A percentile compares a stretch with the other conserved stretches of the same genome.
phyloP scores from a whole-genome alignment of 129 eudicot species.

The Solidago caesia region DNA sequence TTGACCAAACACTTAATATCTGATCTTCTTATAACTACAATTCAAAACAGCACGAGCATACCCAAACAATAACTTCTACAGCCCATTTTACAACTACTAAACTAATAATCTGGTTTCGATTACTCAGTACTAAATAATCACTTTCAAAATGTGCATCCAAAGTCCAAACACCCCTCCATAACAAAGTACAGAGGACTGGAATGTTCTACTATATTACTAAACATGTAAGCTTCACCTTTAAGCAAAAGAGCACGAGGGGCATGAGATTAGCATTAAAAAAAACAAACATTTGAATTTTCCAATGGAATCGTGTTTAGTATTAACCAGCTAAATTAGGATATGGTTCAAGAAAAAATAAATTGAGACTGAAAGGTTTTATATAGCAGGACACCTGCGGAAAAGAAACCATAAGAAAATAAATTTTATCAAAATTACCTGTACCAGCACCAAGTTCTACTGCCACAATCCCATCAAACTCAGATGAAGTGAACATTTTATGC shows the following conservation, averaged over 20 bases:
- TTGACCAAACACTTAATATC: neutral
- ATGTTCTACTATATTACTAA: too few relatives aligned
- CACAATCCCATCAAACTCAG: constrained; percentile 60
- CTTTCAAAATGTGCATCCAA: too few relatives aligned
- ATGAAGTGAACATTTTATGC: constrained; percentile 68
- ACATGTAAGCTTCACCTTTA: neutral
- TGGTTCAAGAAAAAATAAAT: neutral
- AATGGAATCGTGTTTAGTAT: neutral
- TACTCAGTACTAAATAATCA: too few relatives aligned
- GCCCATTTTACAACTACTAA: neutral
- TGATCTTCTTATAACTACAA: neutral
- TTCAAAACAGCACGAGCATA: constrained; percentile 2
- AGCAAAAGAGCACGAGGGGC: neutral
- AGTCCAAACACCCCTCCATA: too few relatives aligned
- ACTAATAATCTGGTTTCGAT: too few relatives aligned
- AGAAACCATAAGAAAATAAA: neutral
- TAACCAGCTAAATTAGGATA: neutral
- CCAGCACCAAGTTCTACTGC: constrained; percentile 97
- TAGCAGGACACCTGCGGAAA: neutral
- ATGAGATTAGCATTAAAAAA: neutral
- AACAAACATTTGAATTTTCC: constrained; percentile 6
- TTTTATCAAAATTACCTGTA: constrained; percentile 56
- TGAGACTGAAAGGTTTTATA: neutral
- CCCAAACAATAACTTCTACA: constrained; percentile 4
- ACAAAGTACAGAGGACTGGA: too few relatives aligned